Evolutionary conservation across 2,329 filamentous ascomycete genomes (phyloP).

Genomic region (Calonectria leucothoes): DNA sequence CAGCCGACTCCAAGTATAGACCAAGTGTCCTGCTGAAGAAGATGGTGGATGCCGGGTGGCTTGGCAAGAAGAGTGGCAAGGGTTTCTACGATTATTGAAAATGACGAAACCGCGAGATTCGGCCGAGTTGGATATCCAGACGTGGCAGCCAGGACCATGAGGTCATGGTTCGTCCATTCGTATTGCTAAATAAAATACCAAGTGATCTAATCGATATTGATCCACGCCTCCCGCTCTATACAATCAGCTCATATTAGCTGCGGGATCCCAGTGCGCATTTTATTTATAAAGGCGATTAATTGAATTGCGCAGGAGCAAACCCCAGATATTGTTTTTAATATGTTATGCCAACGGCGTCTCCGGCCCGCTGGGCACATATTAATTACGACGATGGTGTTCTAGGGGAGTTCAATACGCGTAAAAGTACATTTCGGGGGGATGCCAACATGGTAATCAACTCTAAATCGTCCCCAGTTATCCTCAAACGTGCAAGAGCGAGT

Average conservation of each 20-base stretch:
- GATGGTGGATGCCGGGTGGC: constrained; percentile 98
- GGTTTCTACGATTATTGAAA: constrained; percentile 90
- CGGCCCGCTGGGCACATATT: background rate
- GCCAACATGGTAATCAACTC: background rate
- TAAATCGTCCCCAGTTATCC: background rate
- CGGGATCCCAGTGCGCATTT: background rate
- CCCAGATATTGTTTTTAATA: background rate
- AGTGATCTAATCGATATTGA: background rate
- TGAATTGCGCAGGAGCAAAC: background rate
- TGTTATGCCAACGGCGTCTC: background rate
- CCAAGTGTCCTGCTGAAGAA: constrained; percentile 88
- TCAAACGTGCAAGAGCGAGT: background rate
- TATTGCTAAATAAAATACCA: background rate
- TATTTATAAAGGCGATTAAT: background rate
- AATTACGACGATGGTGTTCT: background rate
- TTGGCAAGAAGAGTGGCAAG: constrained; percentile 97
- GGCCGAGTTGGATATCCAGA: background rate
- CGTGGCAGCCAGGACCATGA: background rate
- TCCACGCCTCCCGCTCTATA: background rate
- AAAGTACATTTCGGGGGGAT: background rate
- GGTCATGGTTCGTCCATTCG: too few species aligned
- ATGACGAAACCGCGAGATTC: background rate
- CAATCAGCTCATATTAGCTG: background rate
- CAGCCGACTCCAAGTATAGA: constrained; percentile 95
- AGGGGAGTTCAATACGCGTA: background rate